phyloP scores from a whole-genome alignment of 352 stramenopile species.

The Phytophthora nicotianae region DNA sequence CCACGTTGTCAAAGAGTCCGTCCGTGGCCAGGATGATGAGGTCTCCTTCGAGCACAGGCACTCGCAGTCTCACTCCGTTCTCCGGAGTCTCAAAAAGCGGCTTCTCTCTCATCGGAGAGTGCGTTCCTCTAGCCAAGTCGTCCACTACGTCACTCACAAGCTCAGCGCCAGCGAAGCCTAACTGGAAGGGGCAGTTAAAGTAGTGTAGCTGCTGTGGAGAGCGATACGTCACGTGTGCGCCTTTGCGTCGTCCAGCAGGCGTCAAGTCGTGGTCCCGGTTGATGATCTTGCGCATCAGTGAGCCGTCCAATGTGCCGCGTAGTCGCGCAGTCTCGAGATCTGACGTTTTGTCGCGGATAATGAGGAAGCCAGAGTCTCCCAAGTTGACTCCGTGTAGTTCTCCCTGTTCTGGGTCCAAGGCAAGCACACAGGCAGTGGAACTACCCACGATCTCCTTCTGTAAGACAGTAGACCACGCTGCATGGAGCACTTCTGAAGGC shows the following conservation, averaged over 20 bases:
- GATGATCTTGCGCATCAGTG: constrained; percentile 71
- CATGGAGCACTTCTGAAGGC: constrained; percentile 67
- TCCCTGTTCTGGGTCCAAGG: constrained; percentile 91
- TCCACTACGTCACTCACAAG: constrained; percentile 55
- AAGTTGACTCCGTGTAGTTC: constrained; percentile 96
- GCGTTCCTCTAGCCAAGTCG: constrained; percentile 46
- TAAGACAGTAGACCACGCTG: constrained; percentile 78
- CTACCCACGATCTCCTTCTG: constrained; percentile 93
- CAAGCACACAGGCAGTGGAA: constrained; percentile 91
- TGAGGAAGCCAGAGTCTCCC: constrained; percentile 91
- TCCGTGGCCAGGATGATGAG: constrained; percentile 97
- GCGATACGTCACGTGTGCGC: constrained; percentile 90
- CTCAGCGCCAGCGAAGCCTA: constrained; percentile 60
- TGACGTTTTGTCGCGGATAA: constrained; percentile 81
- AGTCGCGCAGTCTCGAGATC: constrained; percentile 65
- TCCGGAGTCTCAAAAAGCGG: constrained; percentile 93
- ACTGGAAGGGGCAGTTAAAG: constrained; percentile 98
- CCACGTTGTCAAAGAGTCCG: constrained; percentile 97
- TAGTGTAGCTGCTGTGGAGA: constrained; percentile 96
- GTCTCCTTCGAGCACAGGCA: constrained; percentile 94
- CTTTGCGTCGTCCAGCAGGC: constrained; percentile 72
- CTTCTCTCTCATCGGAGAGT: constrained; percentile 65
- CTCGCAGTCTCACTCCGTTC: constrained; percentile 92
- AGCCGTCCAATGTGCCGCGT: constrained; percentile 76
- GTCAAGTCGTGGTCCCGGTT: constrained; percentile 70